These are phyloP conservation scores for Lentithecium fluviatile DNA, from an alignment of 495 filamentous ascomycete genomes.

Conservation along the genomic window DNA sequence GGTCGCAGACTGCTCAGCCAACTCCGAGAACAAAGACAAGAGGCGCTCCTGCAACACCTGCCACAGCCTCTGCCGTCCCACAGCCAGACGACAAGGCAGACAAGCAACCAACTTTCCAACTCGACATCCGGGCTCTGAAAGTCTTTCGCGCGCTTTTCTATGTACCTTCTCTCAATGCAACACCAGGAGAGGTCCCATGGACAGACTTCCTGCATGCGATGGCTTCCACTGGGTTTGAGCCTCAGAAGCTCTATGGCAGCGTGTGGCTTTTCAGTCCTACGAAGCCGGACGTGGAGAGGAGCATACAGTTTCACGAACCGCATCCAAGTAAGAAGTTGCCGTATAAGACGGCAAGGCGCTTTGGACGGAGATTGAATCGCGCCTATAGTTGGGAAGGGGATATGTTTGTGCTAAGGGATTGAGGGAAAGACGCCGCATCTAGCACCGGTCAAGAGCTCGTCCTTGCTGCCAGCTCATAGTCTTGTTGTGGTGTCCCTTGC, in stretches of 20 bases:
- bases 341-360: constrained; percentile 40
- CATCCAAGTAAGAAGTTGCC: constrained; percentile 53
- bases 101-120: constrained; percentile 34
- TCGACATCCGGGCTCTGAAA: constrained; percentile 49
- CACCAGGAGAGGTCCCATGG: constrained; percentile 52
- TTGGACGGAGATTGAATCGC: constrained; percentile 48
- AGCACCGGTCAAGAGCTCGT: too few relatives aligned
- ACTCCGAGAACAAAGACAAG: constrained; percentile 50
- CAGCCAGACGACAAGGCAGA: neutral
- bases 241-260: constrained; percentile 54
- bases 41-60: constrained; percentile 30
- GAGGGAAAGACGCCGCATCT: too few relatives aligned
- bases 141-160: constrained; percentile 52
- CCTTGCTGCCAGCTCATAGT: too few relatives aligned
- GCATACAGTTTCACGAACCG: constrained; percentile 58
- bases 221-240: constrained; percentile 47
- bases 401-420: constrained; percentile 37
- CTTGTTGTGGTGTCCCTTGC: too few relatives aligned
- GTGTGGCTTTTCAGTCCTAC: constrained; percentile 53
- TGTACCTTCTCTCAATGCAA: constrained; percentile 30
- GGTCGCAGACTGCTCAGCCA: neutral
- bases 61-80: neutral
- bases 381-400: constrained; percentile 50
- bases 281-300: constrained; percentile 44
- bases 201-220: constrained; percentile 55